These are phyloP conservation scores for Aristolochia contorta DNA, from an alignment of 164 flowering plant species.

Conservation along the genomic window DNA sequence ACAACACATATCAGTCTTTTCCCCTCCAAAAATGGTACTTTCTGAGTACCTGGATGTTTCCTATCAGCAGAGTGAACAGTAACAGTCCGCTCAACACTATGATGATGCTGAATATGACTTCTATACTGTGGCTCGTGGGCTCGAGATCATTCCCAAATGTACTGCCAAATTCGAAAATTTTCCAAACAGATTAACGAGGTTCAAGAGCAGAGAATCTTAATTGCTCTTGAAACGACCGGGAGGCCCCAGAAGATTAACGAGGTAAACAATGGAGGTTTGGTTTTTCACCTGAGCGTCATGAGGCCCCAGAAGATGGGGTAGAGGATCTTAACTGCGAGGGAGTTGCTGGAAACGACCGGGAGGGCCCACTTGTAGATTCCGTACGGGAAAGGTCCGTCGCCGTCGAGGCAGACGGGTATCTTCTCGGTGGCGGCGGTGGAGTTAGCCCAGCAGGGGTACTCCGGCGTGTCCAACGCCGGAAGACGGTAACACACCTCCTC, in stretches of 20 bases:
- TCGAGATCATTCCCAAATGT: slow-evolving; percentile 90
- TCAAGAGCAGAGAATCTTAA: no score
- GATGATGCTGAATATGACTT: slow-evolving; percentile 79
- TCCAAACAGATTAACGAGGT: background rate
- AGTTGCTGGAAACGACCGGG: slow-evolving; percentile 85
- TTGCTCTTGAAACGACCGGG: no score
- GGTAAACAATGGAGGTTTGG: no score
- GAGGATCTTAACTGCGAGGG: slow-evolving; percentile 68
- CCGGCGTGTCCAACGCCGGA: slow-evolving; percentile 18
- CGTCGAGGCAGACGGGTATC: slow-evolving; percentile 52
- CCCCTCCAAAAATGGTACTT: no score
- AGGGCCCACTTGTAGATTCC: slow-evolving; percentile 90
- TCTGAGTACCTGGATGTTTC: slow-evolving; percentile 74
- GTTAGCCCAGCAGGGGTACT: slow-evolving; percentile 45
- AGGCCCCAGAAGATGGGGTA: slow-evolving; percentile 98
- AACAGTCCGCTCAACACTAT: slow-evolving; percentile 66
- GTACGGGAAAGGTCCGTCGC: slow-evolving; percentile 52
- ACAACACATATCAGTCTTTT: background rate
- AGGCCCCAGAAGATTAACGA: no score
- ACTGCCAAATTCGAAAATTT: slow-evolving; percentile 36
- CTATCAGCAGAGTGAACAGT: slow-evolving; percentile 86
- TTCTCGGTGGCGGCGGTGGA: slow-evolving; percentile 15
- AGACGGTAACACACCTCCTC: slow-evolving; percentile 71
- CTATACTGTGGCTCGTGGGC: slow-evolving; percentile 85
- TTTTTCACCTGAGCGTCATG: slow-evolving; percentile 89